phyloP scores from a whole-genome alignment of 805 yeast genomes.

The Yarrowia sp. region DNA sequence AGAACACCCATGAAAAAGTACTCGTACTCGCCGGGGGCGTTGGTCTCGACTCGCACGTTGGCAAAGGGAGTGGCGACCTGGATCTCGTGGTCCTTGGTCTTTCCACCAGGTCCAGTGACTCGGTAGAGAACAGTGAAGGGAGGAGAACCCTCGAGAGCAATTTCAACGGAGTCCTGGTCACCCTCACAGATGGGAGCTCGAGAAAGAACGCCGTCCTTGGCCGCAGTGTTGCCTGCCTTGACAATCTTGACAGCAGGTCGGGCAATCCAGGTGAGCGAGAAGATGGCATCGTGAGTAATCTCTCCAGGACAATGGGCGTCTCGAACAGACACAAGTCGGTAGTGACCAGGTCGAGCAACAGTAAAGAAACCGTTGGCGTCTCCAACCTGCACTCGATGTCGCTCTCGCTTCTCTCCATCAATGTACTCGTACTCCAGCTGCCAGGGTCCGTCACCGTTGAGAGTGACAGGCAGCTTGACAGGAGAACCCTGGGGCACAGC shows the following conservation, averaged over 20 bases:
- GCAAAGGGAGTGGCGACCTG: conserved; percentile 63
- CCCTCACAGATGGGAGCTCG: conserved; percentile 55
- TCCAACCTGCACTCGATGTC: conserved; percentile 26
- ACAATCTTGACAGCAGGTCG: conserved; percentile 56
- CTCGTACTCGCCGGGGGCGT: conserved; percentile 64
- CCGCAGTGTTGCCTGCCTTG: conserved; percentile 50
- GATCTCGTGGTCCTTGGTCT: conserved; percentile 45
- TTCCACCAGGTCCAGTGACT: conserved; percentile 42
- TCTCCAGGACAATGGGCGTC: conserved; percentile 63
- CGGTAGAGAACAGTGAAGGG: conserved; percentile 77
- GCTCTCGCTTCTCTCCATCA: conserved; percentile 35
- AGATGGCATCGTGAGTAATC: conserved; percentile 51
- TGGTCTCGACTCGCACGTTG: conserved; percentile 55
- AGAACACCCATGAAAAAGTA: conserved; percentile 67
- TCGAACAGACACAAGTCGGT: conserved; percentile 54
- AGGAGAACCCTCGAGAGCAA: conserved; percentile 54
- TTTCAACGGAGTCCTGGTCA: conserved; percentile 57
- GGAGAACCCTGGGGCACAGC: conserved; percentile 60
- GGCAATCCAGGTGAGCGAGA: conserved; percentile 55
- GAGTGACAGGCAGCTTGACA: conserved; percentile 64
- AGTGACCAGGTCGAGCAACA: conserved; percentile 57
- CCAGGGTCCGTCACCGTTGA: conserved; percentile 66
- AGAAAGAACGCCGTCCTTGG: conserved; percentile 42
- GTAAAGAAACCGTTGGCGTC: conserved; percentile 48
- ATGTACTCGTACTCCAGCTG: conserved; percentile 46